Conservation (phyloP, 768 basidiomycete genomes). For the Tubosaeta brunneosetosa region DNA sequence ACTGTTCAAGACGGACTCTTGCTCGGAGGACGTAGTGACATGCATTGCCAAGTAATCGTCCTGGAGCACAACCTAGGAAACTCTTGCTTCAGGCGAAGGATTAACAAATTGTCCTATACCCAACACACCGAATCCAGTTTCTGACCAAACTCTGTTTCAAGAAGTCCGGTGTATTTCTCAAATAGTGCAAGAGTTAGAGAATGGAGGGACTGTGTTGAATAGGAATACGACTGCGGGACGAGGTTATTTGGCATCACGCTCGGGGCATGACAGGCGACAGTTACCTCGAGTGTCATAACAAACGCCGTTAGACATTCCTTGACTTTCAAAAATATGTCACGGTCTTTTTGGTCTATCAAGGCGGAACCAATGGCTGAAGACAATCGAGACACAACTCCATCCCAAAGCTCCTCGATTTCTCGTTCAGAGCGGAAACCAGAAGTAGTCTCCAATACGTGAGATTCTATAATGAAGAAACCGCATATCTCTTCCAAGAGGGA, state of each 20-base stretch:
- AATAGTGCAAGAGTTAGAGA: constrained; percentile 83
- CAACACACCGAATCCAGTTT: constrained; percentile 73
- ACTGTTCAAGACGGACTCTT: constrained; percentile 67
- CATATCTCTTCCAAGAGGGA: constrained; percentile 89
- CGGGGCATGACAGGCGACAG: constrained; percentile 7
- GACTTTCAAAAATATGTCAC: constrained; percentile 73
- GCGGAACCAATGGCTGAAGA: constrained; percentile 70
- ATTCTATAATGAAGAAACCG: constrained; percentile 97
- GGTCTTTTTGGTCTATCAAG: constrained; percentile 68
- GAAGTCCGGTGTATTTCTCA: constrained; percentile 78
- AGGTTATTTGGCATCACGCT: constrained; percentile 2
- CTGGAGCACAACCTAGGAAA: constrained; percentile 64
- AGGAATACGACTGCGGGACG: constrained; percentile 68
- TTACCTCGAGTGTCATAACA: constrained; percentile 88
- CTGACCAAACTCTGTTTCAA: constrained; percentile 75
- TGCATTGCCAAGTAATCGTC: constrained; percentile 93
- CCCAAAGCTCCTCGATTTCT: constrained; percentile 96
- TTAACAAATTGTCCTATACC: background rate
- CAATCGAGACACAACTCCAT: constrained; percentile 71
- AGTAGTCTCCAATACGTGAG: constrained; percentile 84
- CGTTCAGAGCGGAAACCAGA: constrained; percentile 83
- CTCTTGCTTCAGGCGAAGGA: background rate
- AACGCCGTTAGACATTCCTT: constrained; percentile 85
- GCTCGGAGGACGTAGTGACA: constrained; percentile 53
- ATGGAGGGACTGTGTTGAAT: constrained; percentile 78